Evolutionary conservation across 2,329 filamentous ascomycete species (phyloP), one percentile per base, ranked within the genome.

Genomic region (Colletotrichum sidae): DNA sequence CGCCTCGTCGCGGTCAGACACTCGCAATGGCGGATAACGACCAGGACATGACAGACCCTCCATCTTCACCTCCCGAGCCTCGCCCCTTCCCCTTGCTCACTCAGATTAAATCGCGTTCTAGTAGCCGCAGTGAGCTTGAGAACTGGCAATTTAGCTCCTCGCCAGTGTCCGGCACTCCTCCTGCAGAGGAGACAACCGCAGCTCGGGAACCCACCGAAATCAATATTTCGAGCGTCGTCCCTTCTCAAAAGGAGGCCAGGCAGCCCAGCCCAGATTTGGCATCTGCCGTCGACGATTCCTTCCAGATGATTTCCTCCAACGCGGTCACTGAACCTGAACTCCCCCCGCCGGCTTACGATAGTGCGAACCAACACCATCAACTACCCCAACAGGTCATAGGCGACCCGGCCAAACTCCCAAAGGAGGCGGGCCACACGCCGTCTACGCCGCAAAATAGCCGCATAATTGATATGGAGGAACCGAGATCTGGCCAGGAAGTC

Each of bases 1-100:
- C 88, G 1, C 88, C 86, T 5, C 80, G 86, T 51, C 84, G 86
- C 39, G 85, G 84, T 25, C 84, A 86, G 68, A 72, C 82, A 4
- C 65, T 84, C n/a, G 73, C 78, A 2, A 76, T 88, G 44, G 77
- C 82, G 1, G 76, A 80, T n/a, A 76, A 79, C 35, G 80, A 84
- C 45, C 76, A 77, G 15, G 83, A 81, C 52, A 78, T 82, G 72
- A 82, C 80, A 2, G 86, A 87, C 55, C 81, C 84, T 4, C 84
- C 86, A 9, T 89, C 87, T 6, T 89, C 87, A 1, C 87, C 87
- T 6, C 86, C 85, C 1, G 81, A 86, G 61, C 81, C 83, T 0
- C 81, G 85, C 55, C 80, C 82, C 8, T 86, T 84, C 60, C 82
- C 84, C 11, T 76, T 87, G 6, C 72, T 84, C 6, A 80, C 81